Evolutionary conservation across 305 asterid species (phyloP), one percentile per base, ranked within the genome.

Genomic region (Caryopteris hybrid): DNA sequence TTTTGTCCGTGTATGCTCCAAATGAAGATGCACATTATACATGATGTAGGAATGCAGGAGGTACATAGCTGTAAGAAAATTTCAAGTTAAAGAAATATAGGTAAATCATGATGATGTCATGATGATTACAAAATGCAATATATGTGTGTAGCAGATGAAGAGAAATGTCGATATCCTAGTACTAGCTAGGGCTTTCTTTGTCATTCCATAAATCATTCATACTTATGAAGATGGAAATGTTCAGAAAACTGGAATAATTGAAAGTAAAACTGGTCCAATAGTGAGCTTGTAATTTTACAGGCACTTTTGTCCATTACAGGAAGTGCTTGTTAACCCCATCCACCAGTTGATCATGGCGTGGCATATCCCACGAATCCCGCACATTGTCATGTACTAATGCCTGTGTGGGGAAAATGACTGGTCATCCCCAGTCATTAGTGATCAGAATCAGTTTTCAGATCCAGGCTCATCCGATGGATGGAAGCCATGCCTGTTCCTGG

Each of bases 311-410:
- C 25, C 12, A 51, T 21, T 20, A 20, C 20, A 9, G 3, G 17
- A 25, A 47, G 27, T 58, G 42, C 10, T 25, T 20, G 5, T 27
- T 69, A 29, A 23, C 43, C 56, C 57, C 38, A 68, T 56, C 61
- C 68, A 38, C 34, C 25, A 13, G 42, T 50, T 61, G 23, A 41
- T 9, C 11, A 42, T 27, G 12, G 51, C 1, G 20, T 16, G 61
- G 71, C 76, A 72, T 64, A 72, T 72, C 77, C 77, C 77, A 56
- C 61, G 72, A 72, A 72, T 72, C 77, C 36, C 68, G 72, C 66
- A 2, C 12, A 1, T 31, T 57, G 60, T 22, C 45, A 55, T 72
- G 22, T 62, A 53, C 66, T 34, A 38, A 51, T 21, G n/a, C n/a
- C 45, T 20, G 53, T 43, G 7, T 54, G 20, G 45, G 21, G 71